A percentile compares a stretch with the other conserved stretches of the same genome.
These are phyloP conservation scores for Alliaria petiolata DNA, from an alignment of 345 rosid species.

Conservation along the genomic window DNA sequence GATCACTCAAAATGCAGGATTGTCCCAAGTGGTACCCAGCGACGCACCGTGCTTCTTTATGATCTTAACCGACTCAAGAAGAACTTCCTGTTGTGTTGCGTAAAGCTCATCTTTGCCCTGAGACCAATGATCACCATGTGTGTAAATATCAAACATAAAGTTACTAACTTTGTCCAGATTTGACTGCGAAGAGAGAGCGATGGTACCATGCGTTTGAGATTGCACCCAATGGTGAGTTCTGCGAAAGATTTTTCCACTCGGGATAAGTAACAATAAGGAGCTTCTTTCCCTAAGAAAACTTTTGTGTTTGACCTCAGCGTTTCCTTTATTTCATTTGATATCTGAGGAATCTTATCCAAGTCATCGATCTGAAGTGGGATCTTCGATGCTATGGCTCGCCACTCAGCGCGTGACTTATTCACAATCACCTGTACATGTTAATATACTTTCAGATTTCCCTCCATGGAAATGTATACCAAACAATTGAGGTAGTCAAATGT, in stretches of 20 bases:
- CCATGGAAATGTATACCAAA: not conserved
- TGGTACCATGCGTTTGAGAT: slow-evolving; percentile 72
- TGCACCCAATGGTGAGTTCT: slow-evolving; percentile 81
- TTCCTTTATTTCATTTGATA: slow-evolving; percentile 69
- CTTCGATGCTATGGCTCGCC: slow-evolving; percentile 60
- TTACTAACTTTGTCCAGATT: not conserved
- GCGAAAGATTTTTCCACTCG: slow-evolving; percentile 63
- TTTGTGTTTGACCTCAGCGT: slow-evolving; percentile 56
- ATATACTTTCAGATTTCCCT: not conserved
- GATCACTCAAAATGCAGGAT: slow-evolving; percentile 4
- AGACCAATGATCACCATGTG: not conserved
- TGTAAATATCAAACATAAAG: too few species aligned
- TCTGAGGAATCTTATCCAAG: slow-evolving; percentile 62
- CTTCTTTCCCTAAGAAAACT: slow-evolving; percentile 77
- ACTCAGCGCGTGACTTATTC: slow-evolving; percentile 83
- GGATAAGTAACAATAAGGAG: slow-evolving; percentile 79
- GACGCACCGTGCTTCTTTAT: slow-evolving; percentile 68
- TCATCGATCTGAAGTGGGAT: slow-evolving; percentile 67
- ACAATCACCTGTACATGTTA: slow-evolving; percentile 59
- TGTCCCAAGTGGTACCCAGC: slow-evolving; percentile 48
- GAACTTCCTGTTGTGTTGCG: slow-evolving; percentile 65
- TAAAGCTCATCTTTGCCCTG: slow-evolving; percentile 73
- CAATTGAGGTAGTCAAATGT: not conserved
- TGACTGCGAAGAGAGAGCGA: not conserved
- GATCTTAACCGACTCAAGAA: slow-evolving; percentile 59